Conservation (phyloP, 352 stramenopile genomes). For the Phytophthora citricola region DNA sequence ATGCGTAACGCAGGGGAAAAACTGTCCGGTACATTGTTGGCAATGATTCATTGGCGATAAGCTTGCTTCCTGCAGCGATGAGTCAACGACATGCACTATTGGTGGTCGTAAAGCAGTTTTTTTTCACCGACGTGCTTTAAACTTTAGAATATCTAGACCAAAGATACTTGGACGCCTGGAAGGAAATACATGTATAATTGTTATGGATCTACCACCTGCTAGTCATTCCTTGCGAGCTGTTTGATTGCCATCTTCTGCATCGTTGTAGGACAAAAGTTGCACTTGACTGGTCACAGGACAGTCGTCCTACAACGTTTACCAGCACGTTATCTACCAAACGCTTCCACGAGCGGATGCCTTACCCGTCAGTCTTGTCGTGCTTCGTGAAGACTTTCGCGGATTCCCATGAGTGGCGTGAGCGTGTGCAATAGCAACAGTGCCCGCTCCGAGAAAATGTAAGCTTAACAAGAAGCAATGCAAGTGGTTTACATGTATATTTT, state of each 20-base stretch:
- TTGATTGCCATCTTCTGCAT: background rate
- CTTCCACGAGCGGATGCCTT: background rate
- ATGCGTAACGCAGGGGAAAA: conserved; percentile 7
- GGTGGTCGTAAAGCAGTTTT: conserved; percentile 7
- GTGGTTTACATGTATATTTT: too few species aligned
- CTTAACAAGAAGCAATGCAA: background rate
- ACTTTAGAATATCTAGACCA: too few species aligned
- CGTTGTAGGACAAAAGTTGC: background rate
- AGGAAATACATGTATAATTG: too few species aligned
- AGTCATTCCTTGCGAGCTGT: background rate
- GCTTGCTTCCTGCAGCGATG: background rate
- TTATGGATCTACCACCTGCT: too few species aligned
- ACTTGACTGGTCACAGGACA: background rate
- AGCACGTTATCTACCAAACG: background rate
- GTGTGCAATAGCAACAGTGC: conserved; percentile 9
- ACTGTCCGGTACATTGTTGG: background rate
- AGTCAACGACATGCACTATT: conserved; percentile 7
- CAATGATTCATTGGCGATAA: too few species aligned
- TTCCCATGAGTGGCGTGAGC: conserved; percentile 5
- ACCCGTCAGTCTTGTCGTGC: conserved; percentile 1
- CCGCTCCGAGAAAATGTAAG: background rate
- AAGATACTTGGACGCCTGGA: too few species aligned
- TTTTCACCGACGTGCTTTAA: background rate
- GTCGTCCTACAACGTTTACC: background rate
- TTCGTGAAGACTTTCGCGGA: conserved; percentile 1